phyloP scores from a whole-genome alignment of 2,329 filamentous ascomycete species.

The Alternaria alternata region DNA sequence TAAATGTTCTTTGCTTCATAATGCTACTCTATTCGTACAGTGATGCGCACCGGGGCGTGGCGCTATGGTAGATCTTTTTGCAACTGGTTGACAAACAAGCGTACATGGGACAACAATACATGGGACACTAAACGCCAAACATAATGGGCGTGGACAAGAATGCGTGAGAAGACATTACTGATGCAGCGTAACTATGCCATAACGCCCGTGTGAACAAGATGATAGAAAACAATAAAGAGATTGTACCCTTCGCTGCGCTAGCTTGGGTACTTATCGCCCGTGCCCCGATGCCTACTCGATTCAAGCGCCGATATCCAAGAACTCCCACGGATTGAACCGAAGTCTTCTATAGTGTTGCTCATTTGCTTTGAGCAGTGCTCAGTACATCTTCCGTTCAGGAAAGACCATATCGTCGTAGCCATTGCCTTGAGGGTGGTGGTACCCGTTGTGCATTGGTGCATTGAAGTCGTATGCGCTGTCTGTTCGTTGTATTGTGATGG shows the following conservation, averaged over 20 bases:
- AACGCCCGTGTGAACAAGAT: slow-evolving; percentile 3
- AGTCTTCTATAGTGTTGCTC: not conserved
- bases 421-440: slow-evolving; percentile 30
- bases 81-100: not conserved
- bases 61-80: not conserved
- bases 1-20: slow-evolving; percentile 4
- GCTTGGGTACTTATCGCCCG: slow-evolving; percentile 24
- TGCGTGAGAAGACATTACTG: slow-evolving; percentile 16
- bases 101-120: slow-evolving; percentile 13
- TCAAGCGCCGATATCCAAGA: slow-evolving; percentile 10
- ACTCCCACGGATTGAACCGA: slow-evolving; percentile 12
- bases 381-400: slow-evolving; percentile 47
- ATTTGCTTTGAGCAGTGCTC: not conserved
- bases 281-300: slow-evolving; percentile 9
- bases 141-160: slow-evolving; percentile 2
- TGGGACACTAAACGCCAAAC: slow-evolving; percentile 5
- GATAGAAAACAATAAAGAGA: slow-evolving; percentile 5
- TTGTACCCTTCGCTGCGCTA: slow-evolving; percentile 33
- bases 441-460: slow-evolving; percentile 34
- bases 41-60: not conserved
- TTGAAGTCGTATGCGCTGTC: slow-evolving; percentile 45
- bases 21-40: slow-evolving; percentile 12
- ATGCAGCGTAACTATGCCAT: not conserved
- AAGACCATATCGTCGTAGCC: slow-evolving; percentile 49
- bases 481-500: slow-evolving; percentile 22